A percentile compares a stretch with the other conserved stretches of the same genome.
Evolutionary conservation across 441 rosid species (phyloP).

Genomic region (Raphanus hybrid): DNA sequence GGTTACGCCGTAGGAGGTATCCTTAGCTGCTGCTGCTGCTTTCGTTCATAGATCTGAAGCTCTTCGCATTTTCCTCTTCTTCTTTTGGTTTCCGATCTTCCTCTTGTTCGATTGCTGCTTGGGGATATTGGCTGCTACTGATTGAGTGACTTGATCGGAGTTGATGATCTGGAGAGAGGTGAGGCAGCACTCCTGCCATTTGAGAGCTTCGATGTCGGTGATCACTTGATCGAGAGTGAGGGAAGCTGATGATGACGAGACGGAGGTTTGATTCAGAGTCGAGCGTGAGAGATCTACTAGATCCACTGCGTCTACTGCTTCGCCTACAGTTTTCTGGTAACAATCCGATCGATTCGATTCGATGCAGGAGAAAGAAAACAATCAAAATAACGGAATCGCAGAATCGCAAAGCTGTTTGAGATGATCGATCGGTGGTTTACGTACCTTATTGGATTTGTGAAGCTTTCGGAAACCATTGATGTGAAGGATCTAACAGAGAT

Average conservation of each 20-base stretch:
- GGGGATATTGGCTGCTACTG: background rate
- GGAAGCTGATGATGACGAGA: constrained; percentile 37
- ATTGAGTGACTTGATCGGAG: constrained; percentile 12
- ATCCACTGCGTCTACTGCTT: constrained; percentile 52
- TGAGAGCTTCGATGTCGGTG: constrained; percentile 53
- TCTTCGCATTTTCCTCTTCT: background rate
- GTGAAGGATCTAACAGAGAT: constrained; percentile 51
- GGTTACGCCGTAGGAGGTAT: background rate
- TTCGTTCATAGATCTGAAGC: constrained; percentile 7
- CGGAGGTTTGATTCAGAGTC: constrained; percentile 52
- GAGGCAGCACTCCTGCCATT: constrained; percentile 73
- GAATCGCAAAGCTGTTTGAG: background rate
- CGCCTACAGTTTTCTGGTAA: constrained; percentile 48
- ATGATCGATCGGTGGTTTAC: background rate
- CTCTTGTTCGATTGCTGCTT: constrained; percentile 26
- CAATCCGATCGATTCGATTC: background rate
- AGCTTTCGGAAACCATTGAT: constrained; percentile 66
- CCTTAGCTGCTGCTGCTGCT: background rate
- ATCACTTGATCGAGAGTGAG: constrained; percentile 48
- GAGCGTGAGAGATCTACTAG: constrained; percentile 73
- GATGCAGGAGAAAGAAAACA: background rate
- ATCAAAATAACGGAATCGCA: background rate
- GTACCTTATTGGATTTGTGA: constrained; percentile 47
- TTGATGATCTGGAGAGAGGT: constrained; percentile 53
- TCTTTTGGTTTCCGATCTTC: constrained; percentile 3